Conservation (phyloP, 345 rosid genomes). For the Eucalyptus urophylla region DNA sequence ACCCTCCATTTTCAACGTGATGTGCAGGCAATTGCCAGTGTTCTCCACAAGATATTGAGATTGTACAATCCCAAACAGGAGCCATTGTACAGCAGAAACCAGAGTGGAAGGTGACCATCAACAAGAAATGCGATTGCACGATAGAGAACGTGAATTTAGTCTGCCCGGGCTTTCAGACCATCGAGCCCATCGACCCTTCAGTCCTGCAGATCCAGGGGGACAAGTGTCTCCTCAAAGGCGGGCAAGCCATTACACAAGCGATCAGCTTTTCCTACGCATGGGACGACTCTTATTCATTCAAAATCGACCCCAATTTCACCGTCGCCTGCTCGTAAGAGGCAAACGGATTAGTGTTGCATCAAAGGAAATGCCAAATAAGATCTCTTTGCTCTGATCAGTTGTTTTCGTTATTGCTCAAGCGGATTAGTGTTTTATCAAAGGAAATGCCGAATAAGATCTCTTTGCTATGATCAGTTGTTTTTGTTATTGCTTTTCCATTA, state of each 20-base stretch:
- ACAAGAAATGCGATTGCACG: neutral
- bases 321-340: neutral
- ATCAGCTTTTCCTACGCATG: constrained; percentile 2
- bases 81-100: neutral
- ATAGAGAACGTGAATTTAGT: neutral
- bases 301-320: neutral
- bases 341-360: neutral
- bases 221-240: neutral
- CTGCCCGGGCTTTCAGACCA: constrained; percentile 1
- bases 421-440: neutral
- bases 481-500: neutral
- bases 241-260: neutral
- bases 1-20: neutral
- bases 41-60: neutral
- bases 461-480: neutral
- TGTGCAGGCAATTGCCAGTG: constrained; percentile 4
- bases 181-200: neutral
- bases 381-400: neutral
- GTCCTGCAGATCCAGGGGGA: neutral
- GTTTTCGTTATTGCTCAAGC: neutral
- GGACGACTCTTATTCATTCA: neutral
- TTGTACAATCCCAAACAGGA: neutral
- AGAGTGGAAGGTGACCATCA: constrained; percentile 2
- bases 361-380: neutral
- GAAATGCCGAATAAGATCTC: neutral